Conservation (phyloP, 306 rosid species). For the Citrullus colocynthis region DNA sequence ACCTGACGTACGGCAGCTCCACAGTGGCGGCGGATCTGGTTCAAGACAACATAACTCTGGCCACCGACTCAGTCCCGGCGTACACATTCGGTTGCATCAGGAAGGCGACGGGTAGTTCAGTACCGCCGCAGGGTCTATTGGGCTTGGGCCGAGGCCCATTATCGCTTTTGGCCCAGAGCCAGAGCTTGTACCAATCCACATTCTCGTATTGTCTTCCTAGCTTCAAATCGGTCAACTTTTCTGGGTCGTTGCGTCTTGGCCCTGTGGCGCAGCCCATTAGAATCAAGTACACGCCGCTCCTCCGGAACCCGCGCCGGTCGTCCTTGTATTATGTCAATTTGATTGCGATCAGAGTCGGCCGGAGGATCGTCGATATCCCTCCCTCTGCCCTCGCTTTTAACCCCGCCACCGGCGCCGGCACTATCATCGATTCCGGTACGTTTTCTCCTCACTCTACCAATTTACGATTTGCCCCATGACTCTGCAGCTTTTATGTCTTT, state of each 20-base stretch:
- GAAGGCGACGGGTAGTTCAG: conserved; percentile 47
- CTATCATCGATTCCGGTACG: conserved; percentile 68
- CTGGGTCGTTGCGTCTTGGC: conserved; percentile 83
- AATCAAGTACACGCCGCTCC: conserved; percentile 73
- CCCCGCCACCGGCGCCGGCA: conserved; percentile 75
- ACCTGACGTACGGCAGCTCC: conserved; percentile 74
- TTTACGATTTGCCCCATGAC: too few species aligned
- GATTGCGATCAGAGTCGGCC: conserved; percentile 56
- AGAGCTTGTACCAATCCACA: conserved; percentile 61
- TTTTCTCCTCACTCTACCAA: neutral
- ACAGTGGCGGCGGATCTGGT: conserved; percentile 48
- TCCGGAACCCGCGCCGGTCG: conserved; percentile 70
- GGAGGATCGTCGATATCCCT: conserved; percentile 62
- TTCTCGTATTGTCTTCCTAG: conserved; percentile 93
- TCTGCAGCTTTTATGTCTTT: too few species aligned
- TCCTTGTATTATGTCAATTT: conserved; percentile 75
- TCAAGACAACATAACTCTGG: conserved; percentile 60
- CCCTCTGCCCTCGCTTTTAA: conserved; percentile 64
- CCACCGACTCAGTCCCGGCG: conserved; percentile 44
- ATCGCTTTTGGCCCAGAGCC: conserved; percentile 61
- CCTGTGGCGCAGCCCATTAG: conserved; percentile 69
- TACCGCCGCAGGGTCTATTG: conserved; percentile 70
- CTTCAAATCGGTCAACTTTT: conserved; percentile 54
- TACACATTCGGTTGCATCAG: conserved; percentile 79
- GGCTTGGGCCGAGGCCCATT: conserved; percentile 94